A percentile compares a stretch with the other conserved stretches of the same genome.
Conservation (phyloP, 75 land plant species). For the Picea sitchensis region DNA sequence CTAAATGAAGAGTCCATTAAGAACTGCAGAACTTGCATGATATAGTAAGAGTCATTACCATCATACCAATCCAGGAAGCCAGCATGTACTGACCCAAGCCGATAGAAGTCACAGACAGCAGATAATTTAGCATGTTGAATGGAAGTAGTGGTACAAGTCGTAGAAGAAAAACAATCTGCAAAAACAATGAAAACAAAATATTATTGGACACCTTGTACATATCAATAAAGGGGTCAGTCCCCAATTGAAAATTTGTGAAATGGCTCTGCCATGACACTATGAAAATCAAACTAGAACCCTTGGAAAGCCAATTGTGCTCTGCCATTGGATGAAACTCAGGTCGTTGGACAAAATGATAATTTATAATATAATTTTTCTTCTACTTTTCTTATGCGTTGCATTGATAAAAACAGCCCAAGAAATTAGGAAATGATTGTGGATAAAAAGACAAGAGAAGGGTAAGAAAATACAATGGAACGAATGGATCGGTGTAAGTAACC, state of each 20-base stretch:
- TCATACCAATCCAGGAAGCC: slow-evolving; percentile 97
- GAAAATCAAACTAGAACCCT: not conserved
- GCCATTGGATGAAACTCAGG: not conserved
- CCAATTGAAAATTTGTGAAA: not conserved
- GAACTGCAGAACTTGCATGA: too few species aligned
- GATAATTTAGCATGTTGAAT: slow-evolving; percentile 90
- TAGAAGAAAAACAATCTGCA: slow-evolving; percentile 87
- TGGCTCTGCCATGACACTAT: not conserved
- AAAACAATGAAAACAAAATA: not conserved
- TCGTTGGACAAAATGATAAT: not conserved
- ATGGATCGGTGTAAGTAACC: not conserved
- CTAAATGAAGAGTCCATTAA: not conserved
- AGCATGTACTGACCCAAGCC: slow-evolving; percentile 53
- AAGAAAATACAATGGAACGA: not conserved
- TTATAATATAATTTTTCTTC: not conserved
- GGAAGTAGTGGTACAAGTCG: slow-evolving; percentile 92
- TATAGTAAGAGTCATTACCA: slow-evolving; percentile 44
- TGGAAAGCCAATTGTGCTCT: not conserved
- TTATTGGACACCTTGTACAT: not conserved
- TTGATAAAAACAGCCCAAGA: not conserved
- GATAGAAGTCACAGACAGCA: slow-evolving; percentile 89
- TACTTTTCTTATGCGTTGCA: not conserved
- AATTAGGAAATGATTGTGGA: not conserved
- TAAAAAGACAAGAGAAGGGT: not conserved
- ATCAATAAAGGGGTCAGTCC: not conserved